These are phyloP conservation scores for Piromyces sp. DNA, from an alignment of 192 early-diverging fungal species.

Conservation along the genomic window DNA sequence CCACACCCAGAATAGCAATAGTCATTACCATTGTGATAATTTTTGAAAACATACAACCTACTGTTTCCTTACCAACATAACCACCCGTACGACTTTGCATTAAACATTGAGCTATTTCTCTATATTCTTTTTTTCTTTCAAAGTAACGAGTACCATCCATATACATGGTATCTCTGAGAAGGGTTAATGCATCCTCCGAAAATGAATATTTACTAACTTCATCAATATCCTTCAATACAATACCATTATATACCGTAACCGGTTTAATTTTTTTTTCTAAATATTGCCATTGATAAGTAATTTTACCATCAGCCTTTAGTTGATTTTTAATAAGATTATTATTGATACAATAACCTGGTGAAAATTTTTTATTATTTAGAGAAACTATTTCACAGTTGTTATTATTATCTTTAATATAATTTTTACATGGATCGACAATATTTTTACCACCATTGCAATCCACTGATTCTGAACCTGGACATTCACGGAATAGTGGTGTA, in stretches of 20 bases:
- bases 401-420: too few species aligned
- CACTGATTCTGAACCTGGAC: neutral
- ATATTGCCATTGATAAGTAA: too few species aligned
- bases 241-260: too few species aligned
- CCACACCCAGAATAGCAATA: conserved; percentile 17
- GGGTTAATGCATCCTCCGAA: neutral
- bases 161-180: neutral
- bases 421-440: neutral
- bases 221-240: too few species aligned
- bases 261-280: too few species aligned
- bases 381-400: too few species aligned
- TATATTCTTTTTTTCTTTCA: neutral
- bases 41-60: conserved; percentile 16
- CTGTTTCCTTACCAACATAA: conserved; percentile 5
- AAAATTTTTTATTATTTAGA: too few species aligned
- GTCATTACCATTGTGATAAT: conserved; percentile 11
- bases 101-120: conserved; percentile 15
- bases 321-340: neutral
- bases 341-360: neutral
- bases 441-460: neutral
- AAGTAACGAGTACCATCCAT: neutral
- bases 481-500: neutral
- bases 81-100: conserved; percentile 7
- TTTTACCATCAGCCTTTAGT: neutral
- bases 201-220: neutral